Evolutionary conservation across 2,329 filamentous ascomycete genomes (phyloP), one percentile per base, ranked within the genome.

Genomic region (Cryphonectria naterciae): DNA sequence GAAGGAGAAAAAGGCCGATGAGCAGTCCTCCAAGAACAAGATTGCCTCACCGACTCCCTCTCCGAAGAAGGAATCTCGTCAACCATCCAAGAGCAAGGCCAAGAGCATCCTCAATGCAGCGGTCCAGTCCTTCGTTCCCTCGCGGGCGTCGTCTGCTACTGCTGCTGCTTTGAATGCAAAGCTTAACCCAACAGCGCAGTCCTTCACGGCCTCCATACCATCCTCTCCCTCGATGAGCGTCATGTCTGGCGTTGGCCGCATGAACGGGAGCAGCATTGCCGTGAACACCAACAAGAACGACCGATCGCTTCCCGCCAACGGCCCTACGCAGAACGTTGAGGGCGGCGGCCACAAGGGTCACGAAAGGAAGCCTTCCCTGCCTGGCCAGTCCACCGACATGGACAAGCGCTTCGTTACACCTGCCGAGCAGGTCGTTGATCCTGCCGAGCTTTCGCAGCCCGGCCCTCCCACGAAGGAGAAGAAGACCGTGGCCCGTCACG

Each of bases 41-140:
- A 2, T 19, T 19, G 56, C 67, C 2, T 69, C 72, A 2, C 70
- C 72, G 2, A 69, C 60, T 13, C 66, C 70, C 2, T 72, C 72
- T 4, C 67, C 70, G 6, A 43, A 65, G 28, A 72, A 67, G 52
- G 46, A 52, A 56, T 17, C 52, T 46, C 54, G 5, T 68, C 68
- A n/a, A 62, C 60, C 37, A 25, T 19, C 35, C 39, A 71, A 32
- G n/a, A 43, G 1, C 37, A 61, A 37, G 22, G 39, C 0, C 37
- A 61, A 25, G 54, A 62, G 60, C 37, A 66, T 43, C 22, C 49
- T 75, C 28, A 75, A 75, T 63, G 75, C 75, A 1, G 54, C 67
- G 2, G 75, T 74, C 35, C 67, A 73, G 62, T 63, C 73, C 46
- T 76, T 75, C 25, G 52, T 69, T 2, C 73, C 74, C 11, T 54